Evolutionary conservation across 257 asterid genomes (phyloP).

Genomic region (Lantana camara): DNA sequence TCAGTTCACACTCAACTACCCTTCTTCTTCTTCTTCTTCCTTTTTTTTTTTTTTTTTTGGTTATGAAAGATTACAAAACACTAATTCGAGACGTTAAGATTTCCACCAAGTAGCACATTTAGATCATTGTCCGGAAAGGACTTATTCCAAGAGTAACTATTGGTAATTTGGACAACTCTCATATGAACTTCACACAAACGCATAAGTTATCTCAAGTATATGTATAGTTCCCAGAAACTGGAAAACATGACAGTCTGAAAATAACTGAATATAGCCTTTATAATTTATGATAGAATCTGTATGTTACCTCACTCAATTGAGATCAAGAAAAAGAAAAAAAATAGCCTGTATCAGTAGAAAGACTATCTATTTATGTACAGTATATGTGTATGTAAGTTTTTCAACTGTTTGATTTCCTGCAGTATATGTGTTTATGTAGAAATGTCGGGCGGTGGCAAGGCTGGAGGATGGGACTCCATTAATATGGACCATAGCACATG

Average conservation of each 20-base stretch:
- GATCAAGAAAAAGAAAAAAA: constrained; percentile 30
- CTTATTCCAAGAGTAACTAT: not conserved
- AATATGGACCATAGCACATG: constrained; percentile 93
- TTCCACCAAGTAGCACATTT: no score
- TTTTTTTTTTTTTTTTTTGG: no score
- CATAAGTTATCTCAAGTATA: not conserved
- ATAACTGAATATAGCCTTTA: constrained; percentile 25
- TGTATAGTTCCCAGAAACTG: not conserved
- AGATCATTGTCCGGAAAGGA: no score
- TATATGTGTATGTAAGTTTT: constrained; percentile 26
- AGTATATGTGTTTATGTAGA: constrained; percentile 19
- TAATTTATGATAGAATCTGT: constrained; percentile 40
- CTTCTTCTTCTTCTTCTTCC: no score
- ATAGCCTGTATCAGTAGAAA: constrained; percentile 26
- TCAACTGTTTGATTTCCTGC: constrained; percentile 24
- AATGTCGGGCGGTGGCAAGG: constrained; percentile 58
- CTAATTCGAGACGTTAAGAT: no score
- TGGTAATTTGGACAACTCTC: not conserved
- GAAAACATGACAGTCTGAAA: constrained; percentile 1
- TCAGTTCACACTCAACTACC: constrained; percentile 3
- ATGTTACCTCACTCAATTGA: constrained; percentile 34
- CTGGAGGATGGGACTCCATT: constrained; percentile 79
- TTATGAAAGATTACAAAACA: no score
- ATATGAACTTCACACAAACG: not conserved
- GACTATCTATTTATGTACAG: constrained; percentile 47